These are phyloP conservation scores for Penicillium rolfsii DNA, from an alignment of 2,329 filamentous ascomycete genomes.

Conservation along the genomic window DNA sequence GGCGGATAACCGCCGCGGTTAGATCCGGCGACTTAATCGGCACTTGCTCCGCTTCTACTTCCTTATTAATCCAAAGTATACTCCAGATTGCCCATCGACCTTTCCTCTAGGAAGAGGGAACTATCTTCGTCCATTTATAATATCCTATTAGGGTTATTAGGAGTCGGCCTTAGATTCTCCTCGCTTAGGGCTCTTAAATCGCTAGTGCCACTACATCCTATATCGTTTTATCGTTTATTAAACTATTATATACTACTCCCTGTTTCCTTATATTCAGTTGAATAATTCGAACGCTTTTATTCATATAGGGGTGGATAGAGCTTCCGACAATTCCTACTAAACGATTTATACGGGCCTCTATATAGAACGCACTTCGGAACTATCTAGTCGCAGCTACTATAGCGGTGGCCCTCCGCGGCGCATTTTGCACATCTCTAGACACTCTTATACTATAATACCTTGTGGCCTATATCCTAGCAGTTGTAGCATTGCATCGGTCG, in stretches of 20 bases:
- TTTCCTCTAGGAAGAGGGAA: slow-evolving; percentile 20
- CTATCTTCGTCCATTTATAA: slow-evolving; percentile 19
- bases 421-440: slow-evolving; percentile 20
- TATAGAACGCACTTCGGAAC: slow-evolving; percentile 25
- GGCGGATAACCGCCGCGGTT: slow-evolving; percentile 25
- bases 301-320: slow-evolving; percentile 31
- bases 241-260: slow-evolving; percentile 20
- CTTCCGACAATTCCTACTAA: slow-evolving; percentile 24
- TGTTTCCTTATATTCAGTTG: slow-evolving; percentile 24
- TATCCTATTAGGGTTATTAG: slow-evolving; percentile 26
- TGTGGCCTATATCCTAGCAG: slow-evolving; percentile 34
- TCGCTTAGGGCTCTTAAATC: slow-evolving; percentile 21
- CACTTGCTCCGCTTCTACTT: slow-evolving; percentile 30
- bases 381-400: slow-evolving; percentile 20
- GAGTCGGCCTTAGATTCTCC: slow-evolving; percentile 13
- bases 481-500: too few relatives aligned
- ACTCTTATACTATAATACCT: slow-evolving; percentile 33
- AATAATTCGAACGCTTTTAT: slow-evolving; percentile 23
- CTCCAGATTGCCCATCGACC: slow-evolving; percentile 30
- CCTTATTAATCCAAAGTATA: slow-evolving; percentile 33
- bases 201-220: slow-evolving; percentile 14
- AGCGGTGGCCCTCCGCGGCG: slow-evolving; percentile 18
- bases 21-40: slow-evolving; percentile 30
- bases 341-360: slow-evolving; percentile 24
- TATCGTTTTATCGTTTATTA: slow-evolving; percentile 25